These are phyloP conservation scores for Thermothelomyces thermophilus DNA, from an alignment of 2,329 filamentous ascomycete species.

Conservation along the genomic window DNA sequence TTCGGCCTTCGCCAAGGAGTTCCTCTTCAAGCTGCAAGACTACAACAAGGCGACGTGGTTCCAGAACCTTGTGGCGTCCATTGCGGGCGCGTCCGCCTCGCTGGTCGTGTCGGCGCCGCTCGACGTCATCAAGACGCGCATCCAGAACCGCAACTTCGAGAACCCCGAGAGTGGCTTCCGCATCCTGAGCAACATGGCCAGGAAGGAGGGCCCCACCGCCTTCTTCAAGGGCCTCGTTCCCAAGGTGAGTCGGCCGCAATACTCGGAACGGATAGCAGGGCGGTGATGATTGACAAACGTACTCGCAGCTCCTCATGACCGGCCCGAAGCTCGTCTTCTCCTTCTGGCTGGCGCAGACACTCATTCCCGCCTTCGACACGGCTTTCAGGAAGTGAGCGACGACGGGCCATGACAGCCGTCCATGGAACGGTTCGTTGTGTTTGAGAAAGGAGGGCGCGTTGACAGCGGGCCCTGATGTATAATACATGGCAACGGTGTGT, in stretches of 20 bases:
- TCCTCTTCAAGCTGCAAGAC: constrained; percentile 79
- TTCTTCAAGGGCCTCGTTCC: constrained; percentile 98
- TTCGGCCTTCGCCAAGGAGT: constrained; percentile 95
- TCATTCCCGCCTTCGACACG: constrained; percentile 84
- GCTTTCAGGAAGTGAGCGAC: constrained; percentile 27
- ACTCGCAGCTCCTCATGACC: constrained; percentile 77
- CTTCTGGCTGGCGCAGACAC: constrained; percentile 97
- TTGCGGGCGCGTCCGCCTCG: constrained; percentile 91
- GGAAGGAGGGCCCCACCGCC: constrained; percentile 73
- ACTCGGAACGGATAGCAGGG: neutral
- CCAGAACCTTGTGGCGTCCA: constrained; percentile 96
- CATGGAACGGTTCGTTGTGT: neutral
- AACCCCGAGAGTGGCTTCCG: constrained; percentile 91
- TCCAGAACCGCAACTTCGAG: constrained; percentile 98
- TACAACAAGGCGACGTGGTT: constrained; percentile 94
- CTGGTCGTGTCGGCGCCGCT: constrained; percentile 91
- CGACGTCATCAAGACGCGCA: constrained; percentile 96
- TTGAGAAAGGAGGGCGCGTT: neutral
- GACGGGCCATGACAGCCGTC: neutral
- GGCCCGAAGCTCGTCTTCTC: constrained; percentile 98
- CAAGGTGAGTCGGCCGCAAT: constrained; percentile 50
- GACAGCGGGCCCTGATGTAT: constrained; percentile 4
- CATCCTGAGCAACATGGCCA: constrained; percentile 88
- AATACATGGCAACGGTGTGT: neutral
- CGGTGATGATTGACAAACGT: constrained; percentile 6